Conservation (phyloP, 2,329 filamentous ascomycete genomes). For the Trichophyton simii region DNA sequence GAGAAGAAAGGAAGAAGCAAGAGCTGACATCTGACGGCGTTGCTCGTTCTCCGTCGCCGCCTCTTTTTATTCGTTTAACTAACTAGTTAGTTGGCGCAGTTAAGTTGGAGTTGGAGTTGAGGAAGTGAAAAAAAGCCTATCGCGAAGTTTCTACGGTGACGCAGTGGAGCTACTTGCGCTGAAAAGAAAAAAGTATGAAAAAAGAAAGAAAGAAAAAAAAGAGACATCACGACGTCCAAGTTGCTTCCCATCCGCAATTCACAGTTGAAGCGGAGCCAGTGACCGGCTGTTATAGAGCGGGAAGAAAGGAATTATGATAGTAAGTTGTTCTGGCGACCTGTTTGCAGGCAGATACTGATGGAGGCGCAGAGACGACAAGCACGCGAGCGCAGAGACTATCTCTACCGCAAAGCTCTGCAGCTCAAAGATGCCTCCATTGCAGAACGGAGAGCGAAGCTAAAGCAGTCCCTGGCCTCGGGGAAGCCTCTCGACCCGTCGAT, state of each 20-base stretch:
- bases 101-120: no score
- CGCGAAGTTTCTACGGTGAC: constrained; percentile 2
- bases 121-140: background rate
- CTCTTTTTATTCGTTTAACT: background rate
- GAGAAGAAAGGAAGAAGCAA: background rate
- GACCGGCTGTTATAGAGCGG: background rate
- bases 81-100: no score
- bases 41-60: background rate
- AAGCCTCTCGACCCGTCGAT: constrained; percentile 72
- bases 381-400: constrained; percentile 70
- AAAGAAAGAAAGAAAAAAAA: background rate
- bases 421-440: constrained; percentile 85
- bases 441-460: constrained; percentile 77
- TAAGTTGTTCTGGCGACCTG: background rate
- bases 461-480: constrained; percentile 74
- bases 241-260: background rate
- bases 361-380: constrained; percentile 52
- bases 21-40: background rate
- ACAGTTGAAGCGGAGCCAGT: background rate
- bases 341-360: background rate
- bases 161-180: background rate
- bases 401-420: constrained; percentile 78
- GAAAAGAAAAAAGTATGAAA: no score
- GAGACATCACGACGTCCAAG: background rate
- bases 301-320: background rate